Evolutionary conservation across 2,329 filamentous ascomycete genomes (phyloP).

Genomic region (Akanthomyces muscarius): DNA sequence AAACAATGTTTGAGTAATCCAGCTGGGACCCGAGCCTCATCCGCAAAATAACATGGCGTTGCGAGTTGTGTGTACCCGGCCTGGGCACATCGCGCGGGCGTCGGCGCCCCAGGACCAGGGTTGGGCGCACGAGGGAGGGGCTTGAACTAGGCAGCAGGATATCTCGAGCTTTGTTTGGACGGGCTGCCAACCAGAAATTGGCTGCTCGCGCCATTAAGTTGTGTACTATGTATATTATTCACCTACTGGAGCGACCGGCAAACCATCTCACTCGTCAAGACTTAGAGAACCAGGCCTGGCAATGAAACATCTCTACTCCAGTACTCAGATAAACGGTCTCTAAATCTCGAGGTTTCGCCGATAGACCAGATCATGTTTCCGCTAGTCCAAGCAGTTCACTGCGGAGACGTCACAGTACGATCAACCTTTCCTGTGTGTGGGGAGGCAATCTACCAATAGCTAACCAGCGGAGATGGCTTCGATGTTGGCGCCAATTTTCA

Average conservation of each 20-base stretch:
- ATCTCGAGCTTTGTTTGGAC: not conserved
- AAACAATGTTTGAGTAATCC: too few relatives aligned
- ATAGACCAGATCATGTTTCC: too few relatives aligned
- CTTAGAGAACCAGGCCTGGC: too few relatives aligned
- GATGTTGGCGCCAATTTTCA: not conserved
- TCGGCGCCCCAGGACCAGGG: not conserved
- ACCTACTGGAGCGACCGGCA: too few relatives aligned
- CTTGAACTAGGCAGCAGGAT: constrained; percentile 12
- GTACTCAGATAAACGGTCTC: too few relatives aligned
- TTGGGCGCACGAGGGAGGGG: constrained; percentile 7
- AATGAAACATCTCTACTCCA: too few relatives aligned
- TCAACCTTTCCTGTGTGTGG: not conserved
- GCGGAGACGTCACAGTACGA: not conserved
- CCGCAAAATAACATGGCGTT: too few relatives aligned
- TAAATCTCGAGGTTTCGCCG: too few relatives aligned
- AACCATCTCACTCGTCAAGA: too few relatives aligned
- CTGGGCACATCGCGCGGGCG: not conserved
- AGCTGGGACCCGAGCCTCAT: too few relatives aligned
- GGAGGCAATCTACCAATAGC: not conserved
- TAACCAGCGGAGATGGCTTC: not conserved
- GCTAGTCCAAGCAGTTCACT: not conserved
- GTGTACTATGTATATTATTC: not conserved
- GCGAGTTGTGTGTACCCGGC: too few relatives aligned
- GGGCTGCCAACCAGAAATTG: not conserved
- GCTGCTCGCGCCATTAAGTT: not conserved